Percentiles rank a stretch among this genome's conserved stretches.
Evolutionary conservation across 1,284 basidiomycete genomes (phyloP).

Genomic region (Ganoderma resinaceum): DNA sequence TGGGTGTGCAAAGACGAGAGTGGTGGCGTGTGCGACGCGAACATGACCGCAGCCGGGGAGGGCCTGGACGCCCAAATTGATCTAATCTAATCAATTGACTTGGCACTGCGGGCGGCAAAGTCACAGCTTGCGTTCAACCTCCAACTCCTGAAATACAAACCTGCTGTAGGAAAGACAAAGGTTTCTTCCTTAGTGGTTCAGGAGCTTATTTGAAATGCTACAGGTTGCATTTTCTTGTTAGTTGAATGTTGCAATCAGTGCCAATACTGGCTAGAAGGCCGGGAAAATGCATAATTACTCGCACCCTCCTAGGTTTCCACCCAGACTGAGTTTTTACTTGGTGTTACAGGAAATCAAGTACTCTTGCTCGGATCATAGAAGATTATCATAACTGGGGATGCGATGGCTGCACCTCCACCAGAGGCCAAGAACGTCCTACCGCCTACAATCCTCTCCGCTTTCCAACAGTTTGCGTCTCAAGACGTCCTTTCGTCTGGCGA

Average conservation of each 20-base stretch:
- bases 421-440: slow-evolving; percentile 9
- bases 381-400: not conserved
- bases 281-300: not conserved
- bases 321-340: not conserved
- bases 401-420: slow-evolving; percentile 9
- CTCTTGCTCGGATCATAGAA: not conserved
- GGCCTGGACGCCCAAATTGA: not conserved
- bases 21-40: not conserved
- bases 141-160: not conserved
- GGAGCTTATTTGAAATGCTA: not conserved
- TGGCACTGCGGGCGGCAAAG: not conserved
- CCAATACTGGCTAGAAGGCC: not conserved
- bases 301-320: not conserved
- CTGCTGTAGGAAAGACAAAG: not conserved
- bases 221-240: not conserved
- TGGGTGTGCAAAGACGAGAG: not conserved
- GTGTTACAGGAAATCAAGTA: not conserved
- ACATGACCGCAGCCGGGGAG: not conserved
- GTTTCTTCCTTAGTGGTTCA: not conserved
- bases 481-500: slow-evolving; percentile 20
- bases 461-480: slow-evolving; percentile 30
- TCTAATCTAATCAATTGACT: not conserved
- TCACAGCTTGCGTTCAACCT: not conserved
- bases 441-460: slow-evolving; percentile 24
- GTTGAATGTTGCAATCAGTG: not conserved